Conservation (phyloP, 1,139 yeast genomes). For the Yamadazyma siamensis region DNA sequence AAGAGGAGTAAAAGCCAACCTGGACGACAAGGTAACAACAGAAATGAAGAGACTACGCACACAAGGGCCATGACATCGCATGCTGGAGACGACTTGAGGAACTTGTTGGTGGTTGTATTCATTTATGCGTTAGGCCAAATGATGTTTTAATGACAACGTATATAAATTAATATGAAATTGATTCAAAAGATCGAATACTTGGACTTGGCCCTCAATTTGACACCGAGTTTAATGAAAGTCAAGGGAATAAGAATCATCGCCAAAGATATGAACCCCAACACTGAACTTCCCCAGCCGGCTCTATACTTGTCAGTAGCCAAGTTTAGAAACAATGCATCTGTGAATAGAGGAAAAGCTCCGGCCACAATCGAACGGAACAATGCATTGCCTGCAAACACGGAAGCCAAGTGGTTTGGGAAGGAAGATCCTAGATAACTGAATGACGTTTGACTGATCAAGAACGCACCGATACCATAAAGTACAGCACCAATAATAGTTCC, state of each 20-base stretch:
- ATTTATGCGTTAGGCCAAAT: too few relatives aligned
- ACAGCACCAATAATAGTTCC: constrained; percentile 29
- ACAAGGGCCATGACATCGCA: background rate
- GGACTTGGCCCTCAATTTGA: constrained; percentile 40
- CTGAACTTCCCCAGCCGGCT: constrained; percentile 64
- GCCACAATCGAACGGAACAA: constrained; percentile 25
- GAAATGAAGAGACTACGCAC: too few relatives aligned
- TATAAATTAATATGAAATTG: too few relatives aligned
- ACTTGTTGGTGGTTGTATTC: background rate
- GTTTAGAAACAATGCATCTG: constrained; percentile 43
- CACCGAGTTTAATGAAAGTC: constrained; percentile 28
- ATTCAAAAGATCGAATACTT: constrained; percentile 35
- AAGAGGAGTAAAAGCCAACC: too few relatives aligned
- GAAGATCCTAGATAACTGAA: constrained; percentile 61
- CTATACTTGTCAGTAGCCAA: constrained; percentile 27
- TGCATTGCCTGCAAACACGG: constrained; percentile 30
- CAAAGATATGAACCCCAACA: constrained; percentile 53
- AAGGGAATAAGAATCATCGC: constrained; percentile 67
- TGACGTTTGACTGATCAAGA: constrained; percentile 29
- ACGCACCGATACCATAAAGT: constrained; percentile 26
- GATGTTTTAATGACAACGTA: too few relatives aligned
- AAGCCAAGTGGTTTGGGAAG: constrained; percentile 38
- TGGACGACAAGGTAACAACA: too few relatives aligned
- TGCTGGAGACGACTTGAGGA: background rate
- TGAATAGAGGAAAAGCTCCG: constrained; percentile 29